Evolutionary conservation across 139 green algal genomes (phyloP), one percentile per base, ranked within the genome.

Genomic region (Chlamydomonas sp.): DNA sequence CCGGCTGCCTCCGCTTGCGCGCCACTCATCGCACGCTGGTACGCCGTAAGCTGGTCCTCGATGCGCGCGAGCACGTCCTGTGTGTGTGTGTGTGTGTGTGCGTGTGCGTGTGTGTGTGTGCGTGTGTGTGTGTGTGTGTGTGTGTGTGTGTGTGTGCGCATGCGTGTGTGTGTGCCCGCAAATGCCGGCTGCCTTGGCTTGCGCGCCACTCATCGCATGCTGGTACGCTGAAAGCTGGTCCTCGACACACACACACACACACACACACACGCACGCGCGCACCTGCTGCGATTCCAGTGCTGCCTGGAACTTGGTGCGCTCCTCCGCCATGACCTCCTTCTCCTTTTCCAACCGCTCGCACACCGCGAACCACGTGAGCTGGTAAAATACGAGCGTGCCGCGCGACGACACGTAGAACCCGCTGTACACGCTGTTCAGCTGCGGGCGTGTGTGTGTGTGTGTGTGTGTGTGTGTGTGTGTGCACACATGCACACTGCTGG

Each of bases 291-390:
- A 47, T 60, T 58, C 5, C 54, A 84, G 65, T 30, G 59, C 35
- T 35, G 16, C 31, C 33, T 77, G 60, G 71, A 81, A 80, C 2
- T 20, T 38, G 28, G 77, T 59, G 5, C 75, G 58, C 50, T 83
- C 76, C 65, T 73, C 68, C 34, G 69, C 3, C 72, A 86, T 69
- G 2, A 73, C 35, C 63, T 79, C 74, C 50, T 84, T 83, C 35
- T 86, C 80, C 3, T 57, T 58, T 69, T 81, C 76, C 72, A 86
- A 58, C 65, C 74, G 61, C 71, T 81, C 75, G 6, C 67, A 65
- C 58, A 81, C 80, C 6, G 50, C 31, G 36, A 86, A 86, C 71
- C 76, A 84, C 0, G 80, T 77, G 54, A 83, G 63, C 79, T 83
- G 80, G 60, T 83, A 72, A 73, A 86, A 83, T 3, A 64, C 39